Evolutionary conservation across 164 flowering plant genomes (phyloP).

Genomic region (Tinospora cordifolia): DNA sequence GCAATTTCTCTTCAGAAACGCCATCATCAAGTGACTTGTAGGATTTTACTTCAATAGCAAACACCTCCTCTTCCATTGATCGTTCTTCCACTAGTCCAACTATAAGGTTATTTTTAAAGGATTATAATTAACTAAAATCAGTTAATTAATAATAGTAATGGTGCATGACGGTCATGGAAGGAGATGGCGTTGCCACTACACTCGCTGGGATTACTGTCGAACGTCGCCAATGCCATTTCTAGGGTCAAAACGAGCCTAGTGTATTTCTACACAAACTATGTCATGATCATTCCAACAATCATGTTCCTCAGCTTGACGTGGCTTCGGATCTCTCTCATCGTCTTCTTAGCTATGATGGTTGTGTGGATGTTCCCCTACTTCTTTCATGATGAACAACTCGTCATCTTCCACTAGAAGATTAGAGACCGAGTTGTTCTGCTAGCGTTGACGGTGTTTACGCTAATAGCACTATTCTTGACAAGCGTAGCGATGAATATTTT

Average conservation of each 20-base stretch:
- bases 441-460: conserved; percentile 28
- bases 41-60: conserved; percentile 7
- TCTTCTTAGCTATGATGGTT: conserved; percentile 34
- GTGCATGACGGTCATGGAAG: conserved; percentile 53
- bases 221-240: conserved; percentile 13
- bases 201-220: conserved; percentile 27
- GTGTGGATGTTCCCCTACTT: conserved; percentile 57
- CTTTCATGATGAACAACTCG: conserved; percentile 38
- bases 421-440: conserved; percentile 32
- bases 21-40: neutral
- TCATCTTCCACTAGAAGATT: conserved; percentile 22
- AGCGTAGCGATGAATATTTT: conserved; percentile 31
- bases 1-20: conserved; percentile 8
- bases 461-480: conserved; percentile 33
- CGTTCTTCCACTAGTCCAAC: neutral
- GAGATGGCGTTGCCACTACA: conserved; percentile 23
- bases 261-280: conserved; percentile 44
- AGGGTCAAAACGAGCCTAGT: conserved; percentile 30
- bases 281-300: conserved; percentile 29
- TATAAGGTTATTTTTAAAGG: too few species aligned
- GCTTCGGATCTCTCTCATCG: conserved; percentile 47
- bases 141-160: too few species aligned
- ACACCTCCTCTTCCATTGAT: neutral
- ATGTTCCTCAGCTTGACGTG: conserved; percentile 47
- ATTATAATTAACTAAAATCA: too few species aligned